These are phyloP conservation scores for Drosera capensis DNA, from an alignment of 148 eudicot genomes.

Conservation along the genomic window DNA sequence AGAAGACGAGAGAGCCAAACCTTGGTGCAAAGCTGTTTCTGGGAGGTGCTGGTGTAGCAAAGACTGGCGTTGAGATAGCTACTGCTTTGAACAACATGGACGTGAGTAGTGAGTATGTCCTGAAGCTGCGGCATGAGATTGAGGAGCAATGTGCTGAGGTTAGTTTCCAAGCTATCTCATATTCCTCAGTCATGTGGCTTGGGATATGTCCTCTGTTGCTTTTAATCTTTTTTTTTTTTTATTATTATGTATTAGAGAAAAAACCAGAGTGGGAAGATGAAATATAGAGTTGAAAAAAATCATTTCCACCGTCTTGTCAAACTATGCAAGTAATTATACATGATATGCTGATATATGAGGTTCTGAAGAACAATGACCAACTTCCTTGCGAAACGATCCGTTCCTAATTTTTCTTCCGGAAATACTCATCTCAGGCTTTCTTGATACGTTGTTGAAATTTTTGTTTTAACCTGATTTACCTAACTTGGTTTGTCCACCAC, in stretches of 20 bases:
- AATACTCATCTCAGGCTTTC: too few species aligned
- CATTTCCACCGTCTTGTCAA: too few species aligned
- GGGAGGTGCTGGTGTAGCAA: conserved; percentile 90
- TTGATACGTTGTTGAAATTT: neutral
- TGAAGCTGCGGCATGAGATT: conserved; percentile 83
- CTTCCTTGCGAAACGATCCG: too few species aligned
- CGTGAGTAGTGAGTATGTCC: conserved; percentile 75
- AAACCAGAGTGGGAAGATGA: neutral
- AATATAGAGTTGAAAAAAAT: too few species aligned
- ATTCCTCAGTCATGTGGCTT: neutral
- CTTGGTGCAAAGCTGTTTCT: conserved; percentile 80
- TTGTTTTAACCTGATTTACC: too few species aligned
- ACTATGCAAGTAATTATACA: too few species aligned
- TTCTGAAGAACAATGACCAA: too few species aligned
- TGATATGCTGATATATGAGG: too few species aligned
- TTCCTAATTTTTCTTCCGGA: neutral
- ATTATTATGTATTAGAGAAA: neutral
- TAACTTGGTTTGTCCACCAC: neutral
- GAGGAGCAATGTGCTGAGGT: conserved; percentile 94
- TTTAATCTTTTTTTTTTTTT: neutral
- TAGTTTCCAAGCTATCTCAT: conserved; percentile 1
- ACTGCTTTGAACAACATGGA: conserved; percentile 86
- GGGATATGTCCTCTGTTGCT: too few species aligned
- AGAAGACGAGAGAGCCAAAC: conserved; percentile 82
- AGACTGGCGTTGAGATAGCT: conserved; percentile 83